Conservation (phyloP, 805 yeast species). For the Lipomyces kockii region DNA sequence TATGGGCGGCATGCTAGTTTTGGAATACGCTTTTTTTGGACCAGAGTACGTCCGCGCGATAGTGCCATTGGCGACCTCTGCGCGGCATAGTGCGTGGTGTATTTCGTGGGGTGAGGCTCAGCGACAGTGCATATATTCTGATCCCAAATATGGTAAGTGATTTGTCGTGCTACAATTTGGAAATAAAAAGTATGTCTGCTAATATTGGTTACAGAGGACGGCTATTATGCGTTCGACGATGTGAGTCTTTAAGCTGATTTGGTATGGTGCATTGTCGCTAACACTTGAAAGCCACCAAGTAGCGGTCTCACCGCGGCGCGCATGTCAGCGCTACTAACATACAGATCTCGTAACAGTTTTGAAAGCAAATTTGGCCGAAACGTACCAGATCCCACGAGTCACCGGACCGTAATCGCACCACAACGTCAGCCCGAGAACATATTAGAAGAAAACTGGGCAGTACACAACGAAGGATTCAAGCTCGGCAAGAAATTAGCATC, state of each 20-base stretch:
- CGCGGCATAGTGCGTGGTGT: constrained; percentile 97
- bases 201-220: constrained; percentile 57
- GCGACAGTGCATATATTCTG: constrained; percentile 92
- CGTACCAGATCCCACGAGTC: constrained; percentile 55
- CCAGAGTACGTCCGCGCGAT: constrained; percentile 67
- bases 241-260: constrained; percentile 8
- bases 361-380: constrained; percentile 91
- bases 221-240: constrained; percentile 76
- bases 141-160: constrained; percentile 70
- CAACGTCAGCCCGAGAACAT: constrained; percentile 39
- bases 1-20: constrained; percentile 97
- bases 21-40: constrained; percentile 83
- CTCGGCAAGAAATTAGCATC: constrained; percentile 30
- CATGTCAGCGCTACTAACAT: constrained; percentile 93
- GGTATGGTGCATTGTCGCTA: not conserved
- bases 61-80: constrained; percentile 90
- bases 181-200: not conserved
- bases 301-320: constrained; percentile 94
- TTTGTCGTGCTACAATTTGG: not conserved
- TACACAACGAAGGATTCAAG: constrained; percentile 80
- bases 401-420: constrained; percentile 46
- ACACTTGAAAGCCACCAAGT: constrained; percentile 59
- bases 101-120: constrained; percentile 99
- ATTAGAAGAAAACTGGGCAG: constrained; percentile 65
- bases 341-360: constrained; percentile 88